These are phyloP conservation scores for Westerdykella sp. DNA, from an alignment of 2,329 filamentous ascomycete genomes.

Conservation along the genomic window DNA sequence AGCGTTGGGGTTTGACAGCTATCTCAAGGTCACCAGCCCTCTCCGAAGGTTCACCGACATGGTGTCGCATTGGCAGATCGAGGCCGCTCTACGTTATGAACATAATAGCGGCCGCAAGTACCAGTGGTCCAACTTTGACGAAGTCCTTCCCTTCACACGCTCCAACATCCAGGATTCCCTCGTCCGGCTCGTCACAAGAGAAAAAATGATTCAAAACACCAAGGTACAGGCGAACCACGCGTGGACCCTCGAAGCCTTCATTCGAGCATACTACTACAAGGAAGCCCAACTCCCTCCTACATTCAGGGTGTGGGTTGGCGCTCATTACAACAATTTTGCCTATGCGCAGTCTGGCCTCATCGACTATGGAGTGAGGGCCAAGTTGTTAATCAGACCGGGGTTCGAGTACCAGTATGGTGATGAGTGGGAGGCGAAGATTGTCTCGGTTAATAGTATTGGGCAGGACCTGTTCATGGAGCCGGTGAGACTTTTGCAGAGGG, in stretches of 20 bases:
- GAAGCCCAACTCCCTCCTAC: slow-evolving; percentile 48
- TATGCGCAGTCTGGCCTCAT: slow-evolving; percentile 9
- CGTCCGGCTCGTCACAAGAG: slow-evolving; percentile 40
- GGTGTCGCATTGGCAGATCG: slow-evolving; percentile 59
- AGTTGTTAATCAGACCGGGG: slow-evolving; percentile 5
- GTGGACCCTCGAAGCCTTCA: slow-evolving; percentile 51
- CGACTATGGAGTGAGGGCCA: slow-evolving; percentile 13
- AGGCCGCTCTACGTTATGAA: slow-evolving; percentile 55
- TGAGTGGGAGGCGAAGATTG: slow-evolving; percentile 42
- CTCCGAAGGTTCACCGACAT: slow-evolving; percentile 57
- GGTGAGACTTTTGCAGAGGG: slow-evolving; percentile 30
- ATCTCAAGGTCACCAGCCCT: slow-evolving; percentile 56
- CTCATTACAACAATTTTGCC: neutral
- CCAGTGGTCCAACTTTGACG: slow-evolving; percentile 30
- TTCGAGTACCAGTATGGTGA: slow-evolving; percentile 35
- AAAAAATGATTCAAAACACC: slow-evolving; percentile 38
- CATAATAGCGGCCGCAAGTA: slow-evolving; percentile 41
- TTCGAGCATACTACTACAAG: slow-evolving; percentile 52
- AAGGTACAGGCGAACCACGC: slow-evolving; percentile 35
- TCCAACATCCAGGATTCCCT: slow-evolving; percentile 46
- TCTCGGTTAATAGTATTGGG: slow-evolving; percentile 31
- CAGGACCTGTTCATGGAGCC: slow-evolving; percentile 29
- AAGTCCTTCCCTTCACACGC: slow-evolving; percentile 48
- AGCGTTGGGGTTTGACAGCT: slow-evolving; percentile 47
- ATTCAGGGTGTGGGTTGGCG: slow-evolving; percentile 33